Evolutionary conservation across 2,329 filamentous ascomycete species (phyloP).

Genomic region (Aspergillus udagawae): DNA sequence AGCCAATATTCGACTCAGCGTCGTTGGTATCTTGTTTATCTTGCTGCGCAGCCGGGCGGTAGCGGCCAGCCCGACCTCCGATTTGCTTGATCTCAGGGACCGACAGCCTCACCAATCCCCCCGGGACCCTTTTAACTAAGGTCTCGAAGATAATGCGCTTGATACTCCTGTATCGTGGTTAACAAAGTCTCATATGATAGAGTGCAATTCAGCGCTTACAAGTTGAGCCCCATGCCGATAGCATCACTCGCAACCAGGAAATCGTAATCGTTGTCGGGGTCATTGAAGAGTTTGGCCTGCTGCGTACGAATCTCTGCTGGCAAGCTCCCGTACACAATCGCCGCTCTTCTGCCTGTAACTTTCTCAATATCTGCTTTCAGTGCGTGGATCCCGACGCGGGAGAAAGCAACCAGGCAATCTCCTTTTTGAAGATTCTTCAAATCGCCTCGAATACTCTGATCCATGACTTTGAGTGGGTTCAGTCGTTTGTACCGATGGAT

Average conservation of each 20-base stretch:
- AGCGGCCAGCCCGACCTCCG: conserved; percentile 85
- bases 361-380: conserved; percentile 75
- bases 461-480: conserved; percentile 68
- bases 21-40: conserved; percentile 13
- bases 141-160: conserved; percentile 86
- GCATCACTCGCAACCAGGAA: conserved; percentile 91
- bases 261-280: conserved; percentile 93
- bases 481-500: conserved; percentile 82
- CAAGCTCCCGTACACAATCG: conserved; percentile 86
- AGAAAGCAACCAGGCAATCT: conserved; percentile 86
- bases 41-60: conserved; percentile 64
- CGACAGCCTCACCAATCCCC: conserved; percentile 53
- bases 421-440: conserved; percentile 73
- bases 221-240: conserved; percentile 94
- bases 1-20: conserved; percentile 51
- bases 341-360: conserved; percentile 72
- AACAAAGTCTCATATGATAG: background rate
- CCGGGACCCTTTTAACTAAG: conserved; percentile 67
- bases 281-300: conserved; percentile 90
- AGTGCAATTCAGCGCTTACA: conserved; percentile 50
- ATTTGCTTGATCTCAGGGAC: conserved; percentile 91
- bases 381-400: conserved; percentile 73
- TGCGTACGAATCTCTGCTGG: conserved; percentile 90
- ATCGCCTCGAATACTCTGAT: conserved; percentile 58
- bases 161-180: conserved; percentile 53